A percentile compares a stretch with the other conserved stretches of the same genome.
Conservation (phyloP, 305 asterid genomes). For the Fraxinus platypoda region DNA sequence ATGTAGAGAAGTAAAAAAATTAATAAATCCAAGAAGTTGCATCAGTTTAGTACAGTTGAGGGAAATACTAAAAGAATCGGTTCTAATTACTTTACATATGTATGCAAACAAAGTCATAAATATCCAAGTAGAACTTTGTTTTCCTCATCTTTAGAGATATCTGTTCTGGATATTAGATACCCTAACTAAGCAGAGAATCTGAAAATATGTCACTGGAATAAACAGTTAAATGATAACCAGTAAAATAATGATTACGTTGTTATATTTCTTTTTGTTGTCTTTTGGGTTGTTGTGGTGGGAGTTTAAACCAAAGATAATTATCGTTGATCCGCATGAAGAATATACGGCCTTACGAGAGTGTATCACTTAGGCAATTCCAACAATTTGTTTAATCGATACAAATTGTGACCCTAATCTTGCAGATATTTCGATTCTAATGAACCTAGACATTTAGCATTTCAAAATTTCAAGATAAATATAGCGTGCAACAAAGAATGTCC, state of each 20-base stretch:
- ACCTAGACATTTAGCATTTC: not conserved
- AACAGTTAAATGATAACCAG: not conserved
- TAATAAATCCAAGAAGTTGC: not conserved
- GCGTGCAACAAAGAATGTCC: not conserved
- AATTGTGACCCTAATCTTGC: no score
- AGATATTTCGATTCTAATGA: not conserved
- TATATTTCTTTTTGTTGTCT: not conserved
- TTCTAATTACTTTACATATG: not conserved
- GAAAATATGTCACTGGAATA: not conserved
- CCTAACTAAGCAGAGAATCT: not conserved
- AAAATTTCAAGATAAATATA: not conserved
- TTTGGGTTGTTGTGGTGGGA: not conserved
- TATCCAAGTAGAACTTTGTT: not conserved
- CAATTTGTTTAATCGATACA: no score
- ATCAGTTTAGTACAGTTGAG: not conserved
- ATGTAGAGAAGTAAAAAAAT: not conserved
- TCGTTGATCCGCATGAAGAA: no score
- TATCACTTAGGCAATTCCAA: no score
- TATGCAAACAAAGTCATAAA: not conserved
- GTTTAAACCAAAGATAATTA: not conserved
- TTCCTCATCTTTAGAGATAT: not conserved
- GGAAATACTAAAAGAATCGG: not conserved
- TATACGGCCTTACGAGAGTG: no score
- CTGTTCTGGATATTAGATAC: not conserved
- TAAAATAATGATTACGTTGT: not conserved